A percentile compares a stretch with the other conserved stretches of the same genome.
Conservation (phyloP, 2,329 filamentous ascomycete genomes). For the Diaporthe caulivora region DNA sequence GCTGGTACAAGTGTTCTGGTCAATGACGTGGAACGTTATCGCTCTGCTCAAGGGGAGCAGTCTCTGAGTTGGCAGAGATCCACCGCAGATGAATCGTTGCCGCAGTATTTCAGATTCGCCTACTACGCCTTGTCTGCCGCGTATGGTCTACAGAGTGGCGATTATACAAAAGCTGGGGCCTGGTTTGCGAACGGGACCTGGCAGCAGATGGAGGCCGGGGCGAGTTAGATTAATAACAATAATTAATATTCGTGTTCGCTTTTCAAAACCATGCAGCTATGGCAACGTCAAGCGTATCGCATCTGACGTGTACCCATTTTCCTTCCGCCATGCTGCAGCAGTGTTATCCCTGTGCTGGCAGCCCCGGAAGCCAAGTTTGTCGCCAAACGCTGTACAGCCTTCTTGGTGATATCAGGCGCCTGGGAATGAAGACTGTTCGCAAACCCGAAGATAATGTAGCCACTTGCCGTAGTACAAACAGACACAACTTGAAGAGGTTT, state of each 20-base stretch:
- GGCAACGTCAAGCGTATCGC: not conserved
- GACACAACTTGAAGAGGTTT: conserved; percentile 11
- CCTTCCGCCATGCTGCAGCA: not conserved
- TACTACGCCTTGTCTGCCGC: conserved; percentile 43
- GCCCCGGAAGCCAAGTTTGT: not conserved
- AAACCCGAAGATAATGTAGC: conserved; percentile 2
- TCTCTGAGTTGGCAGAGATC: conserved; percentile 44
- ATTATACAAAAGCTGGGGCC: conserved; percentile 45
- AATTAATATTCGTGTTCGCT: not conserved
- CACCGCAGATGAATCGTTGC: conserved; percentile 22
- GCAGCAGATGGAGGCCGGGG: conserved; percentile 40
- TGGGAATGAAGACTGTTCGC: not conserved
- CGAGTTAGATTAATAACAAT: not conserved
- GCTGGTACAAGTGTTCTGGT: conserved; percentile 49
- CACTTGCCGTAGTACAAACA: not conserved
- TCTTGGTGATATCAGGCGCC: not conserved
- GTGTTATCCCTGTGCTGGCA: not conserved
- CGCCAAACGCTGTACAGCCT: not conserved
- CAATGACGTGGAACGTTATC: conserved; percentile 48
- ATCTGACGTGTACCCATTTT: not conserved
- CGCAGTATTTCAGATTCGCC: conserved; percentile 48
- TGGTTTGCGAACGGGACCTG: conserved; percentile 47
- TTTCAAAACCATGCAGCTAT: not conserved
- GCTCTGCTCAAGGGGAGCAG: conserved; percentile 38
- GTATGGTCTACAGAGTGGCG: conserved; percentile 41